Percentiles rank a stretch among this genome's conserved stretches.
phyloP scores from a whole-genome alignment of 495 filamentous ascomycete species.

The Thozetella sp. region DNA sequence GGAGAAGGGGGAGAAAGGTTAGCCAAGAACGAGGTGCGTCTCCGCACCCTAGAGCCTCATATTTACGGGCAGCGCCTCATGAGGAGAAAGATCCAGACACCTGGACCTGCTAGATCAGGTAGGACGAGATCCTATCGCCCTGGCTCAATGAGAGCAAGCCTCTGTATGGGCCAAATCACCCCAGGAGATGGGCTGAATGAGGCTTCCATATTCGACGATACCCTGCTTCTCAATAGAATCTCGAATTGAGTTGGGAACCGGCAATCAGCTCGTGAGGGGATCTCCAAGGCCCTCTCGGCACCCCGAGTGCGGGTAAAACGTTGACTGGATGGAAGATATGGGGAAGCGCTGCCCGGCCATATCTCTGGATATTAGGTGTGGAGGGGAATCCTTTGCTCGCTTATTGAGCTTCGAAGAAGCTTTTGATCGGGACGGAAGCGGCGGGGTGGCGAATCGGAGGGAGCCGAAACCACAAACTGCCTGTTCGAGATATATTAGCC shows the following conservation, averaged over 20 bases:
- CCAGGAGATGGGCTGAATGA: neutral
- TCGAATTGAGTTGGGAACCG: neutral
- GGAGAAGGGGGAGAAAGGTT: slow-evolving; percentile 6
- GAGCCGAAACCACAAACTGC: slow-evolving; percentile 8
- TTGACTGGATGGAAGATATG: slow-evolving; percentile 1
- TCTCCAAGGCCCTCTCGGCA: slow-evolving; percentile 2
- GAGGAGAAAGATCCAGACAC: slow-evolving; percentile 12
- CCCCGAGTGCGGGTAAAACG: slow-evolving; percentile 1
- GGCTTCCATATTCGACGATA: neutral
- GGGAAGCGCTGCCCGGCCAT: neutral
- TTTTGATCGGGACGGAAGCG: slow-evolving; percentile 3
- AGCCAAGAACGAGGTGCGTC: neutral
- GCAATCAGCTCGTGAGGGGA: slow-evolving; percentile 7
- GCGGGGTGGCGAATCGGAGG: slow-evolving; percentile 12
- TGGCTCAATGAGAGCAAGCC: slow-evolving; percentile 7
- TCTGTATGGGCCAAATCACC: slow-evolving; percentile 2
- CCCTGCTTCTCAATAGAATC: neutral
- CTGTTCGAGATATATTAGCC: slow-evolving; percentile 24
- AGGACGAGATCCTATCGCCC: slow-evolving; percentile 14
- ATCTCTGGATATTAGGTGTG: slow-evolving; percentile 7
- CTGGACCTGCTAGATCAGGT: slow-evolving; percentile 11
- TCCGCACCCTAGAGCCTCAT: slow-evolving; percentile 15
- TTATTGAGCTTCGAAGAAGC: neutral
- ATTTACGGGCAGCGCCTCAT: neutral
- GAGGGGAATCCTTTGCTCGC: slow-evolving; percentile 4